Evolutionary conservation across 306 rosid species (phyloP).

Genomic region (Inga leiocalycina): DNA sequence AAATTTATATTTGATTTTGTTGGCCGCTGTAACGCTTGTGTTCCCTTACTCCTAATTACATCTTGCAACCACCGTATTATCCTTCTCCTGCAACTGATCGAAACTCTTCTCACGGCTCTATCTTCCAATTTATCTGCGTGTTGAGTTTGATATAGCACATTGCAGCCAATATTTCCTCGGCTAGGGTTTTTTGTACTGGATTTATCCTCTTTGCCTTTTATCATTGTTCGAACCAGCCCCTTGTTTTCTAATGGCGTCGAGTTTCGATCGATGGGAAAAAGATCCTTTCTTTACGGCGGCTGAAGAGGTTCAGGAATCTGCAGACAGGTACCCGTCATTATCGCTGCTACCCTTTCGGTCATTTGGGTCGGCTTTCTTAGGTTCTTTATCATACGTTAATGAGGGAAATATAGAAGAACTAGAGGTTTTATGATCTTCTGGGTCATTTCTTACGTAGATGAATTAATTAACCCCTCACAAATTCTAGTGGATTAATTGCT

Average conservation of each 20-base stretch:
- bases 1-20: not conserved
- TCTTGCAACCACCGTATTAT: constrained; percentile 18
- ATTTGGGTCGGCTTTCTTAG: not conserved
- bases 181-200: constrained; percentile 29
- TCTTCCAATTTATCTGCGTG: not conserved
- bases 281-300: constrained; percentile 95
- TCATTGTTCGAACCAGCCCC: constrained; percentile 8
- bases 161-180: constrained; percentile 10
- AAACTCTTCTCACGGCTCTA: not conserved
- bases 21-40: not conserved
- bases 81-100: constrained; percentile 25
- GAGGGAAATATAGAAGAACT: not conserved
- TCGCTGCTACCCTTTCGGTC: not conserved
- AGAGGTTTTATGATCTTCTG: not conserved
- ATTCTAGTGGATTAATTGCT: not conserved
- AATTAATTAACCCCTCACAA: constrained; percentile 2
- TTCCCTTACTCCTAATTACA: constrained; percentile 20
- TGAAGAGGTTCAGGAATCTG: constrained; percentile 96
- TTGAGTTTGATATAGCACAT: not conserved
- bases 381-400: too few species aligned
- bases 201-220: not conserved
- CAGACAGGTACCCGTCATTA: constrained; percentile 67
- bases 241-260: constrained; percentile 66
- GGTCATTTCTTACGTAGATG: not conserved
- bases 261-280: constrained; percentile 96